phyloP scores from a whole-genome alignment of 2,329 filamentous ascomycete species.

The Talaromyces sp. region DNA sequence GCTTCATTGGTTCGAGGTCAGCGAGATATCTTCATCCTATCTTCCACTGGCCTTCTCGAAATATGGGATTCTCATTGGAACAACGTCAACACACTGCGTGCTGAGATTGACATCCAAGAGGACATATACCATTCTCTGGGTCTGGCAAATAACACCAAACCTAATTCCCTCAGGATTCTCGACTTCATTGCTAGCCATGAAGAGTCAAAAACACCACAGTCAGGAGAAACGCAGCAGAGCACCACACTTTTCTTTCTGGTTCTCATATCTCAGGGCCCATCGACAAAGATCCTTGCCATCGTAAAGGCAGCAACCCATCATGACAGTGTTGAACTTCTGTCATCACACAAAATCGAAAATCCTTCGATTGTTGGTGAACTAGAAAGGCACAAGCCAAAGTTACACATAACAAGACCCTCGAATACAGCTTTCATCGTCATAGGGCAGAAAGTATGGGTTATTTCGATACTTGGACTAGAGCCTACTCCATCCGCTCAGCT shows the following conservation, averaged over 20 bases:
- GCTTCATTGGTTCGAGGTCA: slow-evolving; percentile 71
- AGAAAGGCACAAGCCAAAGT: slow-evolving; percentile 50
- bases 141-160: slow-evolving; percentile 39
- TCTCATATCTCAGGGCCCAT: slow-evolving; percentile 27
- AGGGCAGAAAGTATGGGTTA: slow-evolving; percentile 69
- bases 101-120: slow-evolving; percentile 66
- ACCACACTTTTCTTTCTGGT: slow-evolving; percentile 58
- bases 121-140: slow-evolving; percentile 21
- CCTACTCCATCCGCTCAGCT: slow-evolving; percentile 74
- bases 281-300: slow-evolving; percentile 63
- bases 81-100: slow-evolving; percentile 71
- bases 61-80: slow-evolving; percentile 87
- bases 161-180: slow-evolving; percentile 63
- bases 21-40: slow-evolving; percentile 75
- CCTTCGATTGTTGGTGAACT: slow-evolving; percentile 52
- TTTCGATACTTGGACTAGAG: slow-evolving; percentile 64
- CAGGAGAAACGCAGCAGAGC: slow-evolving; percentile 31
- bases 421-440: slow-evolving; percentile 81
- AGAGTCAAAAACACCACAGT: slow-evolving; percentile 27
- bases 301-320: slow-evolving; percentile 64
- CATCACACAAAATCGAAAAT: slow-evolving; percentile 63
- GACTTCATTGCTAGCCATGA: slow-evolving; percentile 65
- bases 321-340: slow-evolving; percentile 53
- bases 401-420: slow-evolving; percentile 74
- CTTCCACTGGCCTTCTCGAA: slow-evolving; percentile 71